phyloP scores from a whole-genome alignment of 768 basidiomycete genomes.

The Kwoniella sp. region DNA sequence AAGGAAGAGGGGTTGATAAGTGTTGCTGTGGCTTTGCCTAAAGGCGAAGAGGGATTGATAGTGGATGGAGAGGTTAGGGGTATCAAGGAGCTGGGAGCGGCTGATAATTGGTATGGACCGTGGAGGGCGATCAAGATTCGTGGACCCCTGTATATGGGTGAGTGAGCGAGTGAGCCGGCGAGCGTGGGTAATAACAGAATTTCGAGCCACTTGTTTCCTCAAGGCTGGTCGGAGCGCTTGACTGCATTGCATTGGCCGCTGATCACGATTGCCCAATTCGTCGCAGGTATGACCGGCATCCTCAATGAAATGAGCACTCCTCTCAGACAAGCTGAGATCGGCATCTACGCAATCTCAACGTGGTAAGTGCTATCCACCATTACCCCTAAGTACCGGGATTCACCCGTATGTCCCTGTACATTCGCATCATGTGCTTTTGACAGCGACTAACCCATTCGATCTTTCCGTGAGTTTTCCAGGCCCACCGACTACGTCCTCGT shows the following conservation, averaged over 20 bases:
- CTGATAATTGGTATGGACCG: conserved; percentile 24
- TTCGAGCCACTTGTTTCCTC: too few relatives aligned
- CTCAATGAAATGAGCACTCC: conserved; percentile 23
- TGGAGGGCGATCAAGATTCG: conserved; percentile 25
- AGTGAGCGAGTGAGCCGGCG: conserved; percentile 7
- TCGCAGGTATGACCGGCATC: conserved; percentile 21
- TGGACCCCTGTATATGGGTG: conserved; percentile 25
- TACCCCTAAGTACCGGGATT: too few relatives aligned
- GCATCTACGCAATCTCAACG: conserved; percentile 23
- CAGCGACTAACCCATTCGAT: too few relatives aligned
- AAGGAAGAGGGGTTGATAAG: conserved; percentile 9
- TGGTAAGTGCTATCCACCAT: conserved; percentile 15
- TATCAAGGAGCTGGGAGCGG: conserved; percentile 27
- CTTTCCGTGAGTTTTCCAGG: too few relatives aligned
- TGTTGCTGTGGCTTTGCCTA: conserved; percentile 8
- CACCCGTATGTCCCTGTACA: too few relatives aligned
- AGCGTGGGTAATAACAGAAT: too few relatives aligned
- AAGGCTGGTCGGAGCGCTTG: too few relatives aligned
- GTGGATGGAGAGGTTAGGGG: conserved; percentile 24
- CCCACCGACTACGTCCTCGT: conserved; percentile 24
- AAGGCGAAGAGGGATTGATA: conserved; percentile 4
- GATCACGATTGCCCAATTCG: too few relatives aligned
- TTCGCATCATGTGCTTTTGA: too few relatives aligned
- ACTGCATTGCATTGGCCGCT: too few relatives aligned
- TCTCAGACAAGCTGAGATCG: conserved; percentile 18